These are phyloP conservation scores for Psilocybe azurescens DNA, from an alignment of 768 basidiomycete species.

Conservation along the genomic window DNA sequence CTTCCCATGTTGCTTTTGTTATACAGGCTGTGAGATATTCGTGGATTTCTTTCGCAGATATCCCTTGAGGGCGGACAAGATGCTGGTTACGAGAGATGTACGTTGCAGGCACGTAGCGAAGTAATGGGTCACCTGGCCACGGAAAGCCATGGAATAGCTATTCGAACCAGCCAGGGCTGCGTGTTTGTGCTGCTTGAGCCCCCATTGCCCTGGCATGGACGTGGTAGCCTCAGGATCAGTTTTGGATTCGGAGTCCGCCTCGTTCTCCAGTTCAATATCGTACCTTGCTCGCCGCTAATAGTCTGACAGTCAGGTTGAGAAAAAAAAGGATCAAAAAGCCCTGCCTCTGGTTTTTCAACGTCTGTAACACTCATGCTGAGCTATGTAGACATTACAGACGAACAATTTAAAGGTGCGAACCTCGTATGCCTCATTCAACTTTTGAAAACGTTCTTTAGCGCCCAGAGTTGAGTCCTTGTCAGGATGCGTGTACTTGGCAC, in stretches of 20 bases:
- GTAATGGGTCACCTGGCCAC: not conserved
- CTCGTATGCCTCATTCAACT: conserved; percentile 81
- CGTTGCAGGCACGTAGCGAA: not conserved
- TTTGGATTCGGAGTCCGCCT: not conserved
- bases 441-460: conserved; percentile 70
- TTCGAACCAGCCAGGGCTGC: not conserved
- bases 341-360: not conserved
- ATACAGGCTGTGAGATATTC: not conserved
- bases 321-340: not conserved
- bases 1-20: not conserved
- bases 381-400: not conserved
- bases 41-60: not conserved
- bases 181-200: not conserved
- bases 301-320: not conserved
- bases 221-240: not conserved
- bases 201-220: not conserved
- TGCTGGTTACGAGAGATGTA: not conserved
- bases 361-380: not conserved
- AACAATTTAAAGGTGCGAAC: conserved; percentile 27
- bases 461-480: conserved; percentile 72
- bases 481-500: conserved; percentile 69
- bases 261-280: not conserved
- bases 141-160: not conserved
- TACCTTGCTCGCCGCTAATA: not conserved
- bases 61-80: not conserved